Conservation (phyloP, 306 rosid species). For the Prunus fruticosa region DNA sequence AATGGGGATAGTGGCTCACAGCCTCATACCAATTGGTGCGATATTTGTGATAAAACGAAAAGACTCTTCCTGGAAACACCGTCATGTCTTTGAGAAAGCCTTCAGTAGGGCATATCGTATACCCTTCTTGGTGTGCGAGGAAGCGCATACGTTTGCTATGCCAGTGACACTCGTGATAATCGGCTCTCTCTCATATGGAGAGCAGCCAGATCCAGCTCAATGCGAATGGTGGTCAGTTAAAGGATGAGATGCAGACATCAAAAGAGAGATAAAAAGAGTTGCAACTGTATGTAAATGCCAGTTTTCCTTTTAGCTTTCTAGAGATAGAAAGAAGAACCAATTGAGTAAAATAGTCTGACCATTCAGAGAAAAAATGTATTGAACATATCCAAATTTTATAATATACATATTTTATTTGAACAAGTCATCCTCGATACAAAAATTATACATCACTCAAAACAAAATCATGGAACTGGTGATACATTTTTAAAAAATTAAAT, state of each 20-base stretch:
- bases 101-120: neutral
- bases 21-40: neutral
- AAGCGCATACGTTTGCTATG: no score
- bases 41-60: neutral
- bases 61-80: neutral
- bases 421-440: constrained; percentile 9
- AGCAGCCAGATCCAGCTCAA: neutral
- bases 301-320: neutral
- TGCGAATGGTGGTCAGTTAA: neutral
- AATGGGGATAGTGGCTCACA: neutral
- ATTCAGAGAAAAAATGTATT: neutral
- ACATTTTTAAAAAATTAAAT: neutral
- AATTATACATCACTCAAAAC: constrained; percentile 9
- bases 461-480: constrained; percentile 17
- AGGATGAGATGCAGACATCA: neutral
- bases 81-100: neutral
- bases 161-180: no score
- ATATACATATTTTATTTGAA: constrained; percentile 26
- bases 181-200: no score
- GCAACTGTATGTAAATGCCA: neutral
- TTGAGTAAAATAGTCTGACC: neutral
- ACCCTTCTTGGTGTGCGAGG: neutral
- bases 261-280: neutral
- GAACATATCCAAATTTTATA: neutral
- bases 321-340: neutral